Percentiles rank a stretch among this genome's conserved stretches.
These are phyloP conservation scores for Fusarium agapanthi DNA, from an alignment of 2,329 filamentous ascomycete genomes.

Conservation along the genomic window DNA sequence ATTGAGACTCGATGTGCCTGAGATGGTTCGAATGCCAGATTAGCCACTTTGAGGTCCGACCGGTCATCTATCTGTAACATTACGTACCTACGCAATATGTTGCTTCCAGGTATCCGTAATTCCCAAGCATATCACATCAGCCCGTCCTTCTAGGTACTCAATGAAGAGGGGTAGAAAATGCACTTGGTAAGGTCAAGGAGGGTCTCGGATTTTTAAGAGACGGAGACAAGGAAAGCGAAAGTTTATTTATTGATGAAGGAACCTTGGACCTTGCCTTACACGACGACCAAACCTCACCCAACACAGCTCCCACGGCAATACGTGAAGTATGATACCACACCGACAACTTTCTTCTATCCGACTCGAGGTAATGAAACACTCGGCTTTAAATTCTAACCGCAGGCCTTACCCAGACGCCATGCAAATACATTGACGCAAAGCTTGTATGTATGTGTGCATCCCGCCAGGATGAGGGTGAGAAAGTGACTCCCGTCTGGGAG, in stretches of 20 bases:
- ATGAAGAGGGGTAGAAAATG: not conserved
- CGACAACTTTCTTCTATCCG: not conserved
- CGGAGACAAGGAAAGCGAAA: not conserved
- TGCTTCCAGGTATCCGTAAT: not conserved
- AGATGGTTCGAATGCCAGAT: not conserved
- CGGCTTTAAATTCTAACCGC: not conserved
- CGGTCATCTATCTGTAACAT: not conserved
- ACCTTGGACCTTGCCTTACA: not conserved
- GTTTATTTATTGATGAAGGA: not conserved
- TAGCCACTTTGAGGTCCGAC: slow-evolving; percentile 1
- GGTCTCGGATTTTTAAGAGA: not conserved
- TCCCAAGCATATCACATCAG: not conserved
- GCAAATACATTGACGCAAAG: not conserved
- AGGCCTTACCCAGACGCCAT: not conserved
- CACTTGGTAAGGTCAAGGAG: not conserved
- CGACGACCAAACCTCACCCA: not conserved
- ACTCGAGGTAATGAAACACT: not conserved
- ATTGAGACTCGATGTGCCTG: slow-evolving; percentile 17
- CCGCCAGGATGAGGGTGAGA: not conserved
- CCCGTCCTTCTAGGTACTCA: not conserved
- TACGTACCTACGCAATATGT: not conserved
- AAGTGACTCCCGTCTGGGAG: slow-evolving; percentile 6
- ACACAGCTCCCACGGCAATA: not conserved
- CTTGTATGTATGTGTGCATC: not conserved
- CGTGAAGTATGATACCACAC: not conserved